Evolutionary conservation across 1,284 basidiomycete species (phyloP).

Genomic region (Tilletia walkeri): DNA sequence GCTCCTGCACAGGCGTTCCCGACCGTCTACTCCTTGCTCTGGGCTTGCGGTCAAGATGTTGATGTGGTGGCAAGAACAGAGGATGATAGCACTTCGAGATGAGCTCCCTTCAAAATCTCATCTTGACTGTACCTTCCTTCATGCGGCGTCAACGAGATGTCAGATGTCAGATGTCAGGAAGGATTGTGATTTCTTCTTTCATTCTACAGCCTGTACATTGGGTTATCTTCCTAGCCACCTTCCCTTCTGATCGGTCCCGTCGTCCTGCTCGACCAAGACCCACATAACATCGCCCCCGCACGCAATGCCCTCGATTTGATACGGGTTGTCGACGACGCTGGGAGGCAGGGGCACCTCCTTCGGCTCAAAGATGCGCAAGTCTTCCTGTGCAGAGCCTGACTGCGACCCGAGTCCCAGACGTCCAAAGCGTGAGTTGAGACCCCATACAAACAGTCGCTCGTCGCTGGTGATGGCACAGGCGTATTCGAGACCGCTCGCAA

Average conservation of each 20-base stretch:
- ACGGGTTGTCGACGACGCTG: neutral
- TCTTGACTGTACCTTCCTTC: no score
- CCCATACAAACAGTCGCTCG: conserved; percentile 12
- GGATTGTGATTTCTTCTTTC: neutral
- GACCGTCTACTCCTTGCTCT: no score
- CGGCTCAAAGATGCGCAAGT: conserved; percentile 7
- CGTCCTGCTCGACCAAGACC: conserved; percentile 6
- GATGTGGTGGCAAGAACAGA: neutral
- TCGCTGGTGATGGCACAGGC: neutral
- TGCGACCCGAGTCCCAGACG: neutral
- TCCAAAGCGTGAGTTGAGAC: conserved; percentile 7
- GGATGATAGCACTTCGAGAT: no score
- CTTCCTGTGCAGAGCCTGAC: neutral
- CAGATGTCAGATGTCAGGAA: no score
- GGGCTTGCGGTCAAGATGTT: neutral
- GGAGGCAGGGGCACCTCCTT: neutral
- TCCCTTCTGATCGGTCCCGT: neutral
- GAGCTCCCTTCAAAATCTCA: no score
- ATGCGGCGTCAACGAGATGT: no score
- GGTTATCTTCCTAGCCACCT: conserved; percentile 9
- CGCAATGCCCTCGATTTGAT: neutral
- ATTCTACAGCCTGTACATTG: neutral
- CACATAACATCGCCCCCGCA: neutral
- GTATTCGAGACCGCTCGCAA: conserved; percentile 17
- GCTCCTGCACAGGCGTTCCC: no score